Evolutionary conservation across 2,329 filamentous ascomycete species (phyloP).

Genomic region (Fusarium odoratissimum): DNA sequence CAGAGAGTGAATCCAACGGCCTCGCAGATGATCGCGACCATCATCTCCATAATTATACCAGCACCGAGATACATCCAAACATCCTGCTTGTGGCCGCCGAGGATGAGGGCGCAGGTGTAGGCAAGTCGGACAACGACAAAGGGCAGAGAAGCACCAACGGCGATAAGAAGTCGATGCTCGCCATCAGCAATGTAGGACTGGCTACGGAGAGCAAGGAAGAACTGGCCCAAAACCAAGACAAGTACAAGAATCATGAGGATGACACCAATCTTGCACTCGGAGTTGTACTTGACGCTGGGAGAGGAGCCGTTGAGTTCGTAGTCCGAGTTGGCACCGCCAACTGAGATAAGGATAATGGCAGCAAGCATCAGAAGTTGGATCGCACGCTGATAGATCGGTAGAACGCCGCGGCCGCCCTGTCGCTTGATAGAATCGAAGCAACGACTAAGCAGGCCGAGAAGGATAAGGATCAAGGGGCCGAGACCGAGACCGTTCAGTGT

Average conservation of each 20-base stretch:
- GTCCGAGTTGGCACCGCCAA: constrained; percentile 47
- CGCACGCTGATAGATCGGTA: constrained; percentile 48
- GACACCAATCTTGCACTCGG: constrained; percentile 44
- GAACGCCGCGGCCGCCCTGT: constrained; percentile 45
- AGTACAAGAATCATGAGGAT: constrained; percentile 51
- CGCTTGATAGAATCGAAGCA: constrained; percentile 61
- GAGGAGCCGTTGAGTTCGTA: constrained; percentile 37
- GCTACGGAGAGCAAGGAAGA: constrained; percentile 54
- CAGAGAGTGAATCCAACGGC: constrained; percentile 47
- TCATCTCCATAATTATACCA: constrained; percentile 50
- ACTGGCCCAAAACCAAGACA: constrained; percentile 55
- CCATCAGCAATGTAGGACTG: constrained; percentile 56
- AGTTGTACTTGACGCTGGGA: constrained; percentile 45
- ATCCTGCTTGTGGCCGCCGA: constrained; percentile 42
- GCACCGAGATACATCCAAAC: constrained; percentile 50
- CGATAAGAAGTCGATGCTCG: constrained; percentile 66
- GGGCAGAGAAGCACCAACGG: constrained; percentile 50
- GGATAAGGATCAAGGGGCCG: constrained; percentile 61
- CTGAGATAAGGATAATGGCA: constrained; percentile 51
- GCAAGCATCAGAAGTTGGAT: constrained; percentile 57
- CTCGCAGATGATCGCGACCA: constrained; percentile 48
- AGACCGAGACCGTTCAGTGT: constrained; percentile 49
- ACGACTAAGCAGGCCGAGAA: constrained; percentile 49
- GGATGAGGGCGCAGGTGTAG: constrained; percentile 48
- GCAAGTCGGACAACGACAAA: constrained; percentile 50